Conservation (phyloP, 139 green algal species). For the Yamagishiella unicocca region DNA sequence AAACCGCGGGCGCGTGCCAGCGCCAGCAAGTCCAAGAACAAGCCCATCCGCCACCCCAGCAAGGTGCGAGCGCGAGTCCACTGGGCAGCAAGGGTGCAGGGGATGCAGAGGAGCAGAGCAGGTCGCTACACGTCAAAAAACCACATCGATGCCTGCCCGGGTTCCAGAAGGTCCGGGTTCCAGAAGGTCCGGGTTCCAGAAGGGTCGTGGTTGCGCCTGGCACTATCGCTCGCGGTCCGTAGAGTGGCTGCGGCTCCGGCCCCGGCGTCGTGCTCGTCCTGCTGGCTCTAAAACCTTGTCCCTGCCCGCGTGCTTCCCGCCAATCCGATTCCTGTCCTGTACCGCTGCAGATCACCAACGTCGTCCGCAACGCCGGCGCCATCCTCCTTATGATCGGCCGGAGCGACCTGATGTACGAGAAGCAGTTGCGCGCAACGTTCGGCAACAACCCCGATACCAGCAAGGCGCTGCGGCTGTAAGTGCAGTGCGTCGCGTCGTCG, state of each 20-base stretch:
- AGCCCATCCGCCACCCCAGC: conserved; percentile 39
- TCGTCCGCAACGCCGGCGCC: conserved; percentile 43
- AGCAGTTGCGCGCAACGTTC: conserved; percentile 42
- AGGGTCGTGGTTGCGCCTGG: too few species aligned
- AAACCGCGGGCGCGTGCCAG: not conserved
- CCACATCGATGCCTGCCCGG: too few species aligned
- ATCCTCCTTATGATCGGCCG: conserved; percentile 42
- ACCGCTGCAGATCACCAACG: conserved; percentile 46
- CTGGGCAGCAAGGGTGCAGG: not conserved
- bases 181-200: too few species aligned
- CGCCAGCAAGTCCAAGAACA: conserved; percentile 26
- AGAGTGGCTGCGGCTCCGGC: too few species aligned
- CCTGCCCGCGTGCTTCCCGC: not conserved
- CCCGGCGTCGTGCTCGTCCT: too few species aligned
- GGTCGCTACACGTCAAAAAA: too few species aligned
- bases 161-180: too few species aligned
- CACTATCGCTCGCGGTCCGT: too few species aligned
- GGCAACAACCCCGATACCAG: conserved; percentile 45
- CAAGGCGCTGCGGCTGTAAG: conserved; percentile 43
- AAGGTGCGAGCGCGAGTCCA: conserved; percentile 28
- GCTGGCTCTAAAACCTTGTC: too few species aligned
- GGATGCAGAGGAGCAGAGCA: not conserved
- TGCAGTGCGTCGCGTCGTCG: too few species aligned
- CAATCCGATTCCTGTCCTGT: too few species aligned
- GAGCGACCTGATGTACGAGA: conserved; percentile 26